Evolutionary conservation across 2,329 filamentous ascomycete genomes (phyloP), one percentile per base, ranked within the genome.

Genomic region (Celoporthe dispersa): DNA sequence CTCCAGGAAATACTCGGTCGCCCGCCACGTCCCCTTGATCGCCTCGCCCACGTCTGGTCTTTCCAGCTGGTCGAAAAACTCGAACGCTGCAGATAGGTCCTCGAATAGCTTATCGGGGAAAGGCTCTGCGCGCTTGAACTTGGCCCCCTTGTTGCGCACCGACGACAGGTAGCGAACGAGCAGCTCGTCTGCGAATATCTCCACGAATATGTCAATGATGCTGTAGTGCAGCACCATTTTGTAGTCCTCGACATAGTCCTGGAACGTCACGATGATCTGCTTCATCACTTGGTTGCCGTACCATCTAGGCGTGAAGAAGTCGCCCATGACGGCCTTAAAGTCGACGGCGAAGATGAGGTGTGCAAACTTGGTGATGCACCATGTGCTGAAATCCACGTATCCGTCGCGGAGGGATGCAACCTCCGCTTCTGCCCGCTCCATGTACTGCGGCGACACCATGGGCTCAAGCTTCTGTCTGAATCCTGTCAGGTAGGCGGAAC

Each of bases 71-170:
- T 90, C 86, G 82, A 98, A 98, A 81, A 96, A 97, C 71, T 92
- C 92, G 77, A 98, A 98, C 0, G 94, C 94, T 0, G 93, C 93
- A 62, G 94, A 87, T 67, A 99, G 90, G 79, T 99, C 96, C 81
- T 97, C 93, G 81, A 94, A 94, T 82, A 98, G 91, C 82, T 97
- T 97, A 73, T 97, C 94, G 70, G 92, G 91, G 83, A 94, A 98
- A 2, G 93, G 93, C 76, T 99, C 96, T 53, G 88, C 81, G 72
- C 94, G 91, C 71, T 91, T 90, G 85, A 99, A 97, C 78, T 94
- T 95, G 76, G 92, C 94, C 73, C 91, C 91, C 80, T 92, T 93
- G 86, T 99, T 99, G 79, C 92, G 92, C 39, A 98, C 92, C 55
- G 90, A 87, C 55, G 87, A 88, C 14, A 99, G 88, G 80, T 99